Base-by-base conservation (phyloP, 176 grass and related monocot genomes). In the Eragrostis curvula region DNA sequence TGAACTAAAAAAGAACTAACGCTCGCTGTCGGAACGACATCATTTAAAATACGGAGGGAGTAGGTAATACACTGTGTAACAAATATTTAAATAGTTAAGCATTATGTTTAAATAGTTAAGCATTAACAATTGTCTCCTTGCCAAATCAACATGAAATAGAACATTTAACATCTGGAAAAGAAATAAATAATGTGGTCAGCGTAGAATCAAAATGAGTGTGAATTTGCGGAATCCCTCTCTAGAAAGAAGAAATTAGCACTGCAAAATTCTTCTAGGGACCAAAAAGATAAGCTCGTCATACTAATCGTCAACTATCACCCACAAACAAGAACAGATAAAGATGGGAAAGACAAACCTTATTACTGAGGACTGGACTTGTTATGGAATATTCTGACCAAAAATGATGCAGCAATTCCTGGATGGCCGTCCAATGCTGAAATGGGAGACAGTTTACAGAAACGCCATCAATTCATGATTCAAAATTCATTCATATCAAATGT, bases 301-400 rank as follows among this genome's bases (percentile, higher is more conserved):
- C 58, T 16, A 72, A 66, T 30, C 68, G 68, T 51, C 28, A 55
- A 57, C 30, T 58, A 48, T 23, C 7, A 30, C 28, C 23, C 77
- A 82, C 8, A 51, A 56, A 77, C 42, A 5, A n/a, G 20, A 8
- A 5, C 52, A 8, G 77, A 79, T 20, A 72, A 79, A 8, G 9
- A 30, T 55, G 56, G 21, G 24, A 46, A 13, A 77, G 25, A 27
- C 70, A 68, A 88, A 94, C 95, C 92, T 97, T 97, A 66, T 73
- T 47, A 80, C 12, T 40, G 42, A 97, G 95, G 29, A 83, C 67
- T 30, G 85, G 15, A 59, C 88, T 92, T 66, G 95, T 89, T 69
- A 94, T 89, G 45, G 95, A 92, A 84, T 94, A 94, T 24, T 90
- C 94, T 65, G 92, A 97, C 95, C 95, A 97, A 87, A 97, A 97